A percentile compares a stretch with the other conserved stretches of the same genome.
phyloP scores from a whole-genome alignment of 495 filamentous ascomycete species.

The Apiosordaria backusii region DNA sequence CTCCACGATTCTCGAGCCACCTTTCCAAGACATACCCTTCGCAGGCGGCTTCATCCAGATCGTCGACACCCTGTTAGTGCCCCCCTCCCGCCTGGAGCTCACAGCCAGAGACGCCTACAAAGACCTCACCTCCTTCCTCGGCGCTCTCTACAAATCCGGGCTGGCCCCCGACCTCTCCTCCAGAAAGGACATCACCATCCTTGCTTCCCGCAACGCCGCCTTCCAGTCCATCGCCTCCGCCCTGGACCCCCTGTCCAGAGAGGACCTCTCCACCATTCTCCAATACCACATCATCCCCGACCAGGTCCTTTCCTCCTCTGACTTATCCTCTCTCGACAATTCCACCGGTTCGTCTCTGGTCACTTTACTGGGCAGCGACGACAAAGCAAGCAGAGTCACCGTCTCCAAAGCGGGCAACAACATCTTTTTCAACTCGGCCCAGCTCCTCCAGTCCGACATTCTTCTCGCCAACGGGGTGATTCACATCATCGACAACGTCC shows the following conservation, averaged over 20 bases:
- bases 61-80: constrained; percentile 54
- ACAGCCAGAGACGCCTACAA: constrained; percentile 42
- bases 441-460: constrained; percentile 55
- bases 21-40: constrained; percentile 49
- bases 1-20: constrained; percentile 32
- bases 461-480: constrained; percentile 64
- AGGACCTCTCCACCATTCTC: constrained; percentile 46
- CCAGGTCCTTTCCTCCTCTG: constrained; percentile 45
- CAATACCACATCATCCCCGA: constrained; percentile 55
- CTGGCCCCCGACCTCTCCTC: constrained; percentile 41
- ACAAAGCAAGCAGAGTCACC: constrained; percentile 1
- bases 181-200: constrained; percentile 54
- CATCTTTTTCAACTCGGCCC: constrained; percentile 47
- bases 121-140: constrained; percentile 53
- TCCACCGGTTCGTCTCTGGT: constrained; percentile 42
- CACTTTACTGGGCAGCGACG: constrained; percentile 35
- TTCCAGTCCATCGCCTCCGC: constrained; percentile 57
- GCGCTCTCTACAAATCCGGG: constrained; percentile 47
- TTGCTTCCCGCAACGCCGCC: constrained; percentile 57
- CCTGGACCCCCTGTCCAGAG: constrained; percentile 39
- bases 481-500: constrained; percentile 59
- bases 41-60: constrained; percentile 59
- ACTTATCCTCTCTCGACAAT: constrained; percentile 35
- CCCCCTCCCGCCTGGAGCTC: constrained; percentile 50
- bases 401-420: constrained; percentile 21